Base-by-base conservation (phyloP, 768 basidiomycete species). In the Boletus fagicola region DNA sequence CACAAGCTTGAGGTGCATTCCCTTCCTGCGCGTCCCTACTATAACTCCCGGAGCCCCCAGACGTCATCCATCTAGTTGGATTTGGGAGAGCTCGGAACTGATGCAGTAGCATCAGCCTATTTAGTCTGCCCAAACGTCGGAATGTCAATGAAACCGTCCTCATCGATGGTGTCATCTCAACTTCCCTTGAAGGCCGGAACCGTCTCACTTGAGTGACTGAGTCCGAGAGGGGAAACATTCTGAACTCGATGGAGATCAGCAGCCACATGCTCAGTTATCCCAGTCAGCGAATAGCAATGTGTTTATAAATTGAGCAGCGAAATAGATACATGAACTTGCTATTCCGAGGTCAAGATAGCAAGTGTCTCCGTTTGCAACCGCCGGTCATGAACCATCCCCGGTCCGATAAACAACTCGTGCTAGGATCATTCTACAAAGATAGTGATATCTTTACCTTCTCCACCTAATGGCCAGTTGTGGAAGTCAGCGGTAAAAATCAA, bases 401-500 rank as follows among this genome's bases (percentile, higher is more conserved):
- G 16, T 57, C 45, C 35, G n/a, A 51, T 31, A 18, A 46, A 39
- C 20, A 20, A 35, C 35, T 13, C 35, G 26, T 43, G 42, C 22
- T n/a, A 30, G n/a, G 20, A 44, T 24, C 33, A 43, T 47, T 26
- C 42, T 28, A 44, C 13, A 11, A 31, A 30, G 3, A 39, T 16
- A 24, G 13, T 1, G 5, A 47, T 50, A 38, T 28, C n/a, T 49
- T 47, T 62, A 63, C 36, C 39, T 24, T 30, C 16, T 50, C 38
- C 36, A 40, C 54, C 67, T 62, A n/a, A 53, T 24, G 13, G 30
- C 51, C 33, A 26, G 12, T 54, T 18, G 24, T 33, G 7, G 11
- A 44, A 51, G 11, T 44, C 54, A 50, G 20, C 15, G 11, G 2
- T 24, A 20, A 54, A 18, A 2, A 58, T 68, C 40, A 67, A 67